A percentile compares a stretch with the other conserved stretches of the same genome.
phyloP scores from a whole-genome alignment of 805 yeast species.

The Nematodospora valgi region DNA sequence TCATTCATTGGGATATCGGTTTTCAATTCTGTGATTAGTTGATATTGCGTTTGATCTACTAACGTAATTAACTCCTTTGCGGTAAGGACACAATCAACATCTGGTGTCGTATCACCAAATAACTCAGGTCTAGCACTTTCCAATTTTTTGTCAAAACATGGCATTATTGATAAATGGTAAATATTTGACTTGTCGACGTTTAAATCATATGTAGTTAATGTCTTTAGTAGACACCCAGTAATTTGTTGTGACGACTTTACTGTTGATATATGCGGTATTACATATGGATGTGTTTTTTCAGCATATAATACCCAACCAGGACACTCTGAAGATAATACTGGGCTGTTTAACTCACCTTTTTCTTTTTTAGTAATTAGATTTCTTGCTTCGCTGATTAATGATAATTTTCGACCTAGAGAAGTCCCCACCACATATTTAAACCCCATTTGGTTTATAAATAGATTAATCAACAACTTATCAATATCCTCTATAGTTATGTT shows the following conservation, averaged over 20 bases:
- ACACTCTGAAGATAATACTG: conserved; percentile 70
- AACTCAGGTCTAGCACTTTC: conserved; percentile 88
- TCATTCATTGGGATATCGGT: conserved; percentile 9
- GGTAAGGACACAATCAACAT: conserved; percentile 93
- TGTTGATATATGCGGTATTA: conserved; percentile 65
- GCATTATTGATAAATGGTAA: conserved; percentile 89
- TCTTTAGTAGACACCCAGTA: conserved; percentile 75
- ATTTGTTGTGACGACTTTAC: conserved; percentile 92
- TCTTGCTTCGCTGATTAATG: conserved; percentile 45
- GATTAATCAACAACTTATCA: conserved; percentile 58
- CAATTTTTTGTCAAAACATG: conserved; percentile 93
- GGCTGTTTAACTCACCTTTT: conserved; percentile 23
- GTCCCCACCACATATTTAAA: conserved; percentile 79
- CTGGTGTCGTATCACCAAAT: conserved; percentile 33
- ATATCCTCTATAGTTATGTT: conserved; percentile 48
- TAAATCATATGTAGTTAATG: conserved; percentile 34
- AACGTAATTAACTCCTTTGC: conserved; percentile 81
- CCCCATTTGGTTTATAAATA: conserved; percentile 60
- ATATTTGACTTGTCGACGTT: conserved; percentile 36
- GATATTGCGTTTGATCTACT: conserved; percentile 51
- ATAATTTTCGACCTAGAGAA: conserved; percentile 71
- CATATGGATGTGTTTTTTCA: conserved; percentile 89
- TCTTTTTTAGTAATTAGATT: conserved; percentile 44
- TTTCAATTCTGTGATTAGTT: conserved; percentile 17
- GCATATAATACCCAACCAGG: conserved; percentile 98